Conservation (phyloP, 345 rosid species). For the Mangifera indica region DNA sequence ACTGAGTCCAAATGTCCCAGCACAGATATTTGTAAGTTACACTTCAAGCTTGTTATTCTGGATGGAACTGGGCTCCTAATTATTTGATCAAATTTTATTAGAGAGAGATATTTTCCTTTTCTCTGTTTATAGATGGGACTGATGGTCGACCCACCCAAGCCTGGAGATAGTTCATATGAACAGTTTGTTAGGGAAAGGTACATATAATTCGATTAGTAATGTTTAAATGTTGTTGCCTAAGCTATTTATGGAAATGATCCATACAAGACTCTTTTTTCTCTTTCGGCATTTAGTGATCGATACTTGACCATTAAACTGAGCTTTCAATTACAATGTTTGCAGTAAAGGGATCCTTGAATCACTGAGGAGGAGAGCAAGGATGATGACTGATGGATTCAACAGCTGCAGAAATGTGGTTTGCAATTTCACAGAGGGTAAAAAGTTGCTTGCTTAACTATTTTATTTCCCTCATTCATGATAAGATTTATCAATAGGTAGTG, state of each 20-base stretch:
- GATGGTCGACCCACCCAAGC: conserved; percentile 94
- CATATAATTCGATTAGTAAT: conserved; percentile 12
- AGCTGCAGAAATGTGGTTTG: conserved; percentile 95
- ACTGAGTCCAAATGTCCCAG: conserved; percentile 96
- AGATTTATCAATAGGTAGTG: not conserved
- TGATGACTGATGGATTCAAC: conserved; percentile 99
- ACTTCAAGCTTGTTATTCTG: conserved; percentile 7
- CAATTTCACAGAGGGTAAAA: conserved; percentile 92
- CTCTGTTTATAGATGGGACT: conserved; percentile 73
- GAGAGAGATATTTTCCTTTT: not conserved
- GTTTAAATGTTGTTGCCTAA: not conserved
- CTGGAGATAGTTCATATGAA: conserved; percentile 90
- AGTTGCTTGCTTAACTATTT: not conserved
- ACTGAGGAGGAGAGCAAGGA: conserved; percentile 80
- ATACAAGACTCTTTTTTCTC: not conserved
- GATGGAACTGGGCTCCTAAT: conserved; percentile 8
- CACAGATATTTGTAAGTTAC: conserved; percentile 90
- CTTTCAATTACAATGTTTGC: conserved; percentile 8
- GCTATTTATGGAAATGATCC: conserved; percentile 5
- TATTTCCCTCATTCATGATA: not conserved
- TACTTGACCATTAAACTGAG: not conserved
- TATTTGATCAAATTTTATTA: conserved; percentile 1
- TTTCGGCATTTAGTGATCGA: not conserved
- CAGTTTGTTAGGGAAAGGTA: conserved; percentile 87
- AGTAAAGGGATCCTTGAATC: conserved; percentile 94